phyloP scores from a whole-genome alignment of 148 eudicot genomes.

The Persicaria tinctoria region DNA sequence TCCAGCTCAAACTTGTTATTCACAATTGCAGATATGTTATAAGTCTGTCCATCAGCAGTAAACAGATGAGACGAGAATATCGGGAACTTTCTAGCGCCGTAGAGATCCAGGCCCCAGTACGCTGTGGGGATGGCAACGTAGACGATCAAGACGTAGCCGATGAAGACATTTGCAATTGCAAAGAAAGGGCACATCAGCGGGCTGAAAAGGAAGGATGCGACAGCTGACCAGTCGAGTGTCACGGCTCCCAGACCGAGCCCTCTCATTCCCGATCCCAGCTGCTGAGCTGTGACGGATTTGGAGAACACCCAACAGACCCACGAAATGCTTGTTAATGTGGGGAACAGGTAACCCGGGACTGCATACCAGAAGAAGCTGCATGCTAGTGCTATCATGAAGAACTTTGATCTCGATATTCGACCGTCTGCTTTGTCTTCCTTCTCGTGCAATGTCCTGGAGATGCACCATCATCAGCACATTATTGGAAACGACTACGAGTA shows the following conservation, averaged over 20 bases:
- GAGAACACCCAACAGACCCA: slow-evolving; percentile 87
- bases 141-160: slow-evolving; percentile 56
- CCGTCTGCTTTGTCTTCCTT: slow-evolving; percentile 36
- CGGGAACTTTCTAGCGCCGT: slow-evolving; percentile 58
- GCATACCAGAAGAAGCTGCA: slow-evolving; percentile 77
- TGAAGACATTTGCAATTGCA: slow-evolving; percentile 59
- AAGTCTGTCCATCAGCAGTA: slow-evolving; percentile 52
- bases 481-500: neutral
- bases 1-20: slow-evolving; percentile 71
- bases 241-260: slow-evolving; percentile 82
- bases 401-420: slow-evolving; percentile 69
- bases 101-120: slow-evolving; percentile 83
- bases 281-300: slow-evolving; percentile 81
- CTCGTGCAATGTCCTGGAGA: slow-evolving; percentile 79
- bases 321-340: slow-evolving; percentile 72
- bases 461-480: neutral
- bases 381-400: slow-evolving; percentile 60
- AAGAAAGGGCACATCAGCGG: slow-evolving; percentile 80
- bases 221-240: slow-evolving; percentile 79
- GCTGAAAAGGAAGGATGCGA: slow-evolving; percentile 75
- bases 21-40: slow-evolving; percentile 68
- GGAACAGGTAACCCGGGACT: slow-evolving; percentile 76
- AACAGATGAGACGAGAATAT: slow-evolving; percentile 82
- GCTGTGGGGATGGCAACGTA: slow-evolving; percentile 63
- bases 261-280: slow-evolving; percentile 77